These are phyloP conservation scores for Ochetophila trinervis DNA, from an alignment of 306 rosid genomes.

Conservation along the genomic window DNA sequence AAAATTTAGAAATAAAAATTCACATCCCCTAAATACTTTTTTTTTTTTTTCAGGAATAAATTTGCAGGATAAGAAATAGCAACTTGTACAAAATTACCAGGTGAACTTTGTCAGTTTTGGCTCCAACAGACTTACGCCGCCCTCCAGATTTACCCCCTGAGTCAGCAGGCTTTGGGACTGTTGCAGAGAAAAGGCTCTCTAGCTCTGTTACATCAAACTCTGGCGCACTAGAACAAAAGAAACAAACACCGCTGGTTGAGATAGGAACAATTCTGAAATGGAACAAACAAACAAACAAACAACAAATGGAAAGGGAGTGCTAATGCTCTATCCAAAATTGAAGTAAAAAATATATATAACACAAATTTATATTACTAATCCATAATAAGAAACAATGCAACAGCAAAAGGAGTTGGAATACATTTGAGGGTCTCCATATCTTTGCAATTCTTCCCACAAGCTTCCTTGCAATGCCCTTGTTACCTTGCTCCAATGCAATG, in stretches of 20 bases:
- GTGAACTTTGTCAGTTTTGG: conserved; percentile 80
- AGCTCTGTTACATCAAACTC: conserved; percentile 96
- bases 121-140: conserved; percentile 71
- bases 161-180: conserved; percentile 81
- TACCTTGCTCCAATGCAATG: conserved; percentile 96
- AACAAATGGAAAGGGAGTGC: neutral
- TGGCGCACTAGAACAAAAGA: conserved; percentile 59
- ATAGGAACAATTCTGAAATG: conserved; percentile 22
- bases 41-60: conserved; percentile 13
- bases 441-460: conserved; percentile 95
- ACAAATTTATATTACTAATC: conserved; percentile 5
- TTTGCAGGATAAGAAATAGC: conserved; percentile 7
- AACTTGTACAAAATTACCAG: conserved; percentile 57
- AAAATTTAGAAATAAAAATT: neutral
- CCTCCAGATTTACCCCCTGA: conserved; percentile 69
- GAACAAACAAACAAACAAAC: conserved; percentile 5
- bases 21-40: conserved; percentile 8
- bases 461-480: conserved; percentile 93
- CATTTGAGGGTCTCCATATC: conserved; percentile 79
- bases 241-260: conserved; percentile 25
- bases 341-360: neutral
- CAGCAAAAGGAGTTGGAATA: conserved; percentile 34
- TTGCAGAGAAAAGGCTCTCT: conserved; percentile 82
- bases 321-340: conserved; percentile 4
- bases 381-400: conserved; percentile 2